Evolutionary conservation across 139 green algal genomes (phyloP), one percentile per base, ranked within the genome.

Genomic region (Deuterostichococcus epilithicus): DNA sequence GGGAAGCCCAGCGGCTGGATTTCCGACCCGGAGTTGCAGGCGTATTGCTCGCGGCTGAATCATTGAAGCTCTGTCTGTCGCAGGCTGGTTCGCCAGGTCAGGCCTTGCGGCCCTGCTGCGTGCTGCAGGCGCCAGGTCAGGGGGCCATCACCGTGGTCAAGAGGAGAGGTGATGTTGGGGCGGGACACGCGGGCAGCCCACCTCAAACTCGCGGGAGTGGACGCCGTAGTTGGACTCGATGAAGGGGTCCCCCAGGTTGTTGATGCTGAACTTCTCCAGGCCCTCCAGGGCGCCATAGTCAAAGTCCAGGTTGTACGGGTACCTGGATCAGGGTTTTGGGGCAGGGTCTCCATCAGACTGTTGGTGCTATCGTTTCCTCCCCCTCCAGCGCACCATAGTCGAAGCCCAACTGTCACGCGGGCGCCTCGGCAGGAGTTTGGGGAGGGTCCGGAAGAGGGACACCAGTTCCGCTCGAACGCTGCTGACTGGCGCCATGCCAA

Each of bases 281-380:
- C 85, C 84, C 79, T 97, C 90, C 59, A 99, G 82, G 0, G 91
- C 86, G 3, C 88, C 92, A 80, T 95, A 99, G 77, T 99, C 91
- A 86, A 99, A 99, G 70, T 98, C 95, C n/a, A 99, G 85, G 84
- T 99, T 99, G 90, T 99, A 99, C 0, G 95, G 95, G 78, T 99
- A 99, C 58, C 92, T 93, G 86, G 30, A 35, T 38, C 23, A 68
- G 25, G 26, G 59, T 58, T 25, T 23, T 6, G 35, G 10, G 22
- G 18, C 15, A 26, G 85, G 79, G 70, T 92, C 86, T 91, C 93
- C 89, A 97, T 92, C 45, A 99, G 82, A 78, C 99, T 99, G 84
- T 99, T 99, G 82, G 98, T 98, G 86, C 90, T 95, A 92, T 98
- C 76, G 91, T 89, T 44, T 89, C 89, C 47, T 97, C 80, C 20